These are phyloP conservation scores for Pseudocercospora pini-densiflorae DNA, from an alignment of 2,329 filamentous ascomycete species.

Conservation along the genomic window DNA sequence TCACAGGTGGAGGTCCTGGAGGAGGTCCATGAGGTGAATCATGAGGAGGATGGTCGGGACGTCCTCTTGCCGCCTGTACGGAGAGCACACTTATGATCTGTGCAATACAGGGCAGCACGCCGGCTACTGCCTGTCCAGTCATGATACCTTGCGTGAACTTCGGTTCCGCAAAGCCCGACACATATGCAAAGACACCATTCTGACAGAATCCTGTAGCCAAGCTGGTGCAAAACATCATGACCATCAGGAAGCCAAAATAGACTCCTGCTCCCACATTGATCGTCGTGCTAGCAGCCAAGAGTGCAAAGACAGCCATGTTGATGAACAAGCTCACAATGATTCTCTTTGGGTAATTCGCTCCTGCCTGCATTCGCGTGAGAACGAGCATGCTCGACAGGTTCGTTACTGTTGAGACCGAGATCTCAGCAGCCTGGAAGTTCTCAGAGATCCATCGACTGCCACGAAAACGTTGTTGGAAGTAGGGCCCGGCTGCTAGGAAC, in stretches of 20 bases:
- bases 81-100: slow-evolving; percentile 84
- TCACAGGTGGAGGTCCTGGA: slow-evolving; percentile 46
- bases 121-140: slow-evolving; percentile 89
- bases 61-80: slow-evolving; percentile 46
- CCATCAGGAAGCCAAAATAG: slow-evolving; percentile 82
- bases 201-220: slow-evolving; percentile 84
- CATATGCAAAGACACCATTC: slow-evolving; percentile 93
- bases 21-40: slow-evolving; percentile 19
- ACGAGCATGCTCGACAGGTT: slow-evolving; percentile 78
- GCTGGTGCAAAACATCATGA: slow-evolving; percentile 79
- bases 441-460: slow-evolving; percentile 71
- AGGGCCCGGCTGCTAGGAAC: slow-evolving; percentile 93
- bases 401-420: slow-evolving; percentile 82
- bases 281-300: slow-evolving; percentile 80
- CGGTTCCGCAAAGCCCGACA: slow-evolving; percentile 78
- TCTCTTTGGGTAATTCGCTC: slow-evolving; percentile 84
- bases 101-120: slow-evolving; percentile 83
- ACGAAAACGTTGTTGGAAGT: slow-evolving; percentile 83
- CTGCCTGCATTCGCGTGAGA: slow-evolving; percentile 77
- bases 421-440: slow-evolving; percentile 88
- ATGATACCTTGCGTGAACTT: slow-evolving; percentile 97
- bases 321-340: slow-evolving; percentile 78
- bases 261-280: slow-evolving; percentile 64
- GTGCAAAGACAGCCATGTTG: slow-evolving; percentile 74
- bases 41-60: slow-evolving; percentile 7